Conservation (phyloP, 345 rosid species). For the Noccaea bulbosa region DNA sequence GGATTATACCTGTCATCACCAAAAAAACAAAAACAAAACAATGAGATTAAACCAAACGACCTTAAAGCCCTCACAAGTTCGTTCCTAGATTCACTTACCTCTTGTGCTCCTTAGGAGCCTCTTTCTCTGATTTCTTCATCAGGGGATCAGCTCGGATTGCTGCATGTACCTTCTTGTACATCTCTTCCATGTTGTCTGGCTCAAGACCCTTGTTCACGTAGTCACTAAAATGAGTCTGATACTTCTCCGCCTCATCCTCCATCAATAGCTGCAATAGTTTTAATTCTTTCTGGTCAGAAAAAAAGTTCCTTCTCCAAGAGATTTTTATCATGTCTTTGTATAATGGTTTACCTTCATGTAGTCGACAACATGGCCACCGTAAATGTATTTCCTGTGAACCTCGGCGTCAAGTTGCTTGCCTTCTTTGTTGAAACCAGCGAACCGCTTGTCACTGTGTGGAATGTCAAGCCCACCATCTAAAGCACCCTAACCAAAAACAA, state of each 20-base stretch:
- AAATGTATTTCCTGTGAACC: conserved; percentile 73
- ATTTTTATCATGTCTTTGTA: neutral
- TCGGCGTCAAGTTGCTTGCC: conserved; percentile 62
- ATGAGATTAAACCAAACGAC: neutral
- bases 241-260: conserved; percentile 28
- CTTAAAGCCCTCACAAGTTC: neutral
- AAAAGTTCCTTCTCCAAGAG: neutral
- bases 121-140: conserved; percentile 53
- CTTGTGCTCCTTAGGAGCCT: conserved; percentile 58
- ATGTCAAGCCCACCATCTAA: conserved; percentile 88
- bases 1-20: conserved; percentile 40
- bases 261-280: conserved; percentile 6
- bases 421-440: conserved; percentile 43
- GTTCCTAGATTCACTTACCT: conserved; percentile 42
- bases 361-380: conserved; percentile 74
- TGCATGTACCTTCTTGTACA: conserved; percentile 72
- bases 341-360: conserved; percentile 54
- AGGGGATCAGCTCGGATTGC: conserved; percentile 65
- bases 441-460: conserved; percentile 87
- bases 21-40: neutral
- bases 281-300: neutral
- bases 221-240: conserved; percentile 30
- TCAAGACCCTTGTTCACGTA: conserved; percentile 52
- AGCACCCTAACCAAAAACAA: conserved; percentile 57
- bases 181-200: conserved; percentile 55